A percentile compares a stretch with the other conserved stretches of the same genome.
Conservation (phyloP, 2,329 filamentous ascomycete genomes). For the Aspergillus pseudotamarii region DNA sequence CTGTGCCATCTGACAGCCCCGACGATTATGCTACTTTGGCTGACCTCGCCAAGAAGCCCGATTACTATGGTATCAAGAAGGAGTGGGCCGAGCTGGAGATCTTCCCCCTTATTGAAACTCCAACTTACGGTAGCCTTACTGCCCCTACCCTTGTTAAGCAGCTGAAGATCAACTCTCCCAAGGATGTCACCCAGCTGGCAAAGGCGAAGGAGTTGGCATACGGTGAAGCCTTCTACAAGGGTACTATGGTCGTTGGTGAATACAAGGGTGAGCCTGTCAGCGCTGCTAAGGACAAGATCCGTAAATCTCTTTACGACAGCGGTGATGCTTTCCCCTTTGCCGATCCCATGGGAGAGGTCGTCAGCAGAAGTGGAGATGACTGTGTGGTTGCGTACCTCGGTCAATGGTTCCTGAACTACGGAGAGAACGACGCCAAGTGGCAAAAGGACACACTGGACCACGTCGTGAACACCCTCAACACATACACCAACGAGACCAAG, state of each 20-base stretch:
- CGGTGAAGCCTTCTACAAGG: slow-evolving; percentile 97
- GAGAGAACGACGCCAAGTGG: slow-evolving; percentile 79
- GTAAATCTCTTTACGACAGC: slow-evolving; percentile 73
- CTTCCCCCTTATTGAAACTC: slow-evolving; percentile 84
- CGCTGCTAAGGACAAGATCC: slow-evolving; percentile 81
- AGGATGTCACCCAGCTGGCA: slow-evolving; percentile 85
- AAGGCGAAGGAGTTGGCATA: slow-evolving; percentile 96
- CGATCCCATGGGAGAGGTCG: slow-evolving; percentile 87
- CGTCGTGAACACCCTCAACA: slow-evolving; percentile 74
- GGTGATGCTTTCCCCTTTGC: slow-evolving; percentile 87
- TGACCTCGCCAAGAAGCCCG: slow-evolving; percentile 91
- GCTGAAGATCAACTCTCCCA: slow-evolving; percentile 94
- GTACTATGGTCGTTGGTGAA: slow-evolving; percentile 82
- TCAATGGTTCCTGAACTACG: slow-evolving; percentile 98
- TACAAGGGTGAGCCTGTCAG: slow-evolving; percentile 87
- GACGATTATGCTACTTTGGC: slow-evolving; percentile 90
- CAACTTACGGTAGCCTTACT: slow-evolving; percentile 80
- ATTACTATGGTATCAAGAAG: slow-evolving; percentile 94
- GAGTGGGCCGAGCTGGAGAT: slow-evolving; percentile 95
- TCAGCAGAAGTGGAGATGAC: slow-evolving; percentile 86
- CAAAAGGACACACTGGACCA: slow-evolving; percentile 72
- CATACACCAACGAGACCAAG: slow-evolving; percentile 75
- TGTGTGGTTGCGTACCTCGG: slow-evolving; percentile 92
- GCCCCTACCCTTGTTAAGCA: slow-evolving; percentile 84
- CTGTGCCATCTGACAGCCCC: slow-evolving; percentile 90